phyloP scores from a whole-genome alignment of 768 basidiomycete genomes.

The Paxillus ammoniavirescens region DNA sequence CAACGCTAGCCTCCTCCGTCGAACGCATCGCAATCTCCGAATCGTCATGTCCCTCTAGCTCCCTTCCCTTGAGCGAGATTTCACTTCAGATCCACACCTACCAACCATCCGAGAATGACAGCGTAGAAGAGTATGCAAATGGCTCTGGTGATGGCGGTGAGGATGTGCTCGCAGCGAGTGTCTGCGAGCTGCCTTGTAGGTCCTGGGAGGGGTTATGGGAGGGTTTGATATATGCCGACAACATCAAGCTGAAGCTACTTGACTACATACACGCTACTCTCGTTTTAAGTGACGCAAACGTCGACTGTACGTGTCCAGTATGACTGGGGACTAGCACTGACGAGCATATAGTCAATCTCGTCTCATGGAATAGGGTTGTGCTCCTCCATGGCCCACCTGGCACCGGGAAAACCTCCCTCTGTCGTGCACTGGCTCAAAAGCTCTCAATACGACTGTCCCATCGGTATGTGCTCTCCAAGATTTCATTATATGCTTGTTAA shows the following conservation, averaged over 20 bases:
- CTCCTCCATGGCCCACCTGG: constrained; percentile 96
- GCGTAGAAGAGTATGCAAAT: constrained; percentile 72
- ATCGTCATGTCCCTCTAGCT: constrained; percentile 55
- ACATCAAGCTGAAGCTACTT: constrained; percentile 84
- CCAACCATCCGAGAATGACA: constrained; percentile 67
- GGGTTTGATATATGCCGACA: constrained; percentile 78
- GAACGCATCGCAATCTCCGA: constrained; percentile 76
- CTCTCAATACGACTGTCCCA: constrained; percentile 86
- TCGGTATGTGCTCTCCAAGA: constrained; percentile 45
- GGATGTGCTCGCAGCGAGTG: constrained; percentile 82
- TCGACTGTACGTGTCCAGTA: constrained; percentile 61
- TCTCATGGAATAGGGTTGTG: constrained; percentile 95
- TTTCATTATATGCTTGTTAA: constrained; percentile 1
- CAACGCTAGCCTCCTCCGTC: constrained; percentile 69
- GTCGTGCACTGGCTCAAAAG: constrained; percentile 93
- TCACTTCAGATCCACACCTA: constrained; percentile 85
- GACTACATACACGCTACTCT: constrained; percentile 96
- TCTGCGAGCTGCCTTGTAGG: constrained; percentile 83
- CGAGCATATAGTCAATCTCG: constrained; percentile 67
- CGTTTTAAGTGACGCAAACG: constrained; percentile 84
- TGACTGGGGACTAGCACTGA: constrained; percentile 4
- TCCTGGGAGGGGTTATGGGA: constrained; percentile 93
- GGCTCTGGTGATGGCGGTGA: constrained; percentile 54
- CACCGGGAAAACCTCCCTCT: constrained; percentile 95
- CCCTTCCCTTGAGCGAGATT: constrained; percentile 56